Percentiles rank a stretch among this genome's conserved stretches.
Evolutionary conservation across 345 rosid genomes (phyloP).

Genomic region (Salix exigua): DNA sequence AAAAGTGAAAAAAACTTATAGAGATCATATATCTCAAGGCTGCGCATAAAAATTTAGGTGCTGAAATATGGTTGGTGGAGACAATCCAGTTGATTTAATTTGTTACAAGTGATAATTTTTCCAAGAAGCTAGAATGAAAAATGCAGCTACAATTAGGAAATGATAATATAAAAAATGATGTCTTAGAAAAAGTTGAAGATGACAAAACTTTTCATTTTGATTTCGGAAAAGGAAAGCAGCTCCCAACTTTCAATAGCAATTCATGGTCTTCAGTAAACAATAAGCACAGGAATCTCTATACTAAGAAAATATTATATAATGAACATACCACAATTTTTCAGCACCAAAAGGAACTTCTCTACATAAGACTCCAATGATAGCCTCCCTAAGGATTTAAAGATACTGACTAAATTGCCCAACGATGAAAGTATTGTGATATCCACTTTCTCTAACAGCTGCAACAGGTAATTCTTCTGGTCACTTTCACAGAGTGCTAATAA

Average conservation of each 20-base stretch:
- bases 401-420: constrained; percentile 22
- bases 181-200: background rate
- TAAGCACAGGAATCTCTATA: background rate
- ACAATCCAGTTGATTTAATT: background rate
- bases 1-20: background rate
- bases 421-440: constrained; percentile 59
- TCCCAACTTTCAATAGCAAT: background rate
- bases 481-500: constrained; percentile 65
- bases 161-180: background rate
- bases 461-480: constrained; percentile 47
- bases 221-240: background rate
- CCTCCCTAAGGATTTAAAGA: constrained; percentile 68
- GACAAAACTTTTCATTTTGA: background rate
- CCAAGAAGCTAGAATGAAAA: background rate
- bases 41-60: background rate
- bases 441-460: constrained; percentile 49
- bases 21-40: background rate
- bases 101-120: background rate
- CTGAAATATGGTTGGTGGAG: background rate
- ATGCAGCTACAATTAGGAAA: background rate
- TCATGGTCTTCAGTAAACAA: background rate
- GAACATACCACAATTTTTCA: constrained; percentile 49
- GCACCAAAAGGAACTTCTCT: constrained; percentile 45
- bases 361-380: constrained; percentile 49
- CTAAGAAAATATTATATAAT: constrained; percentile 2